A percentile compares a stretch with the other conserved stretches of the same genome.
Evolutionary conservation across 2,329 filamentous ascomycete genomes (phyloP).

Genomic region (Ceratocystis cubensis): DNA sequence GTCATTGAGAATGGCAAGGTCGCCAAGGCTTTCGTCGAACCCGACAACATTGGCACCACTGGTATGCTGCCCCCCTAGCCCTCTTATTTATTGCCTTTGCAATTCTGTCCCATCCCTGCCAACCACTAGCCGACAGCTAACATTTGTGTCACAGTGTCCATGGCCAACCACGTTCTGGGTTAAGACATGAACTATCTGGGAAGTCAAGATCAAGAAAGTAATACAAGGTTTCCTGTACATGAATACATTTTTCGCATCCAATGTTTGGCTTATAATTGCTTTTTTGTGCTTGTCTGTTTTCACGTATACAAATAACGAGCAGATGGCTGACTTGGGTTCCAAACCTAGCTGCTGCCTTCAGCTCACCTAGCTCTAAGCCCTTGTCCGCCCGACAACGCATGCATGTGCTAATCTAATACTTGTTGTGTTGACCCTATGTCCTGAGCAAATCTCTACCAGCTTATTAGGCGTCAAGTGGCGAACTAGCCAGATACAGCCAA

Average conservation of each 20-base stretch:
- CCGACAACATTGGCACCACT: slow-evolving; percentile 72
- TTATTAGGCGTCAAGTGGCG: too few species aligned
- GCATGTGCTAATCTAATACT: background rate
- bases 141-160: slow-evolving; percentile 31
- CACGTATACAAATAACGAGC: too few species aligned
- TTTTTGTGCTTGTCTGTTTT: too few species aligned
- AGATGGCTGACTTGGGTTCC: background rate
- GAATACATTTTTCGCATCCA: background rate
- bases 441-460: too few species aligned
- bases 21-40: slow-evolving; percentile 67
- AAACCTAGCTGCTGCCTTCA: background rate
- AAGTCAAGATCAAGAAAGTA: background rate
- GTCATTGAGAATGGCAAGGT: slow-evolving; percentile 77
- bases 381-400: background rate
- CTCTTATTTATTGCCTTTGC: background rate
- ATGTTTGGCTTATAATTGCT: background rate
- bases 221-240: background rate
- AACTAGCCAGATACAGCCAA: too few species aligned
- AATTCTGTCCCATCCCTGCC: background rate
- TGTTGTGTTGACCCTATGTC: too few species aligned
- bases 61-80: slow-evolving; percentile 38
- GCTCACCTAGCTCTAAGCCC: background rate
- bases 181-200: slow-evolving; percentile 20
- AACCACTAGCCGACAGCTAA: background rate
- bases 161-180: slow-evolving; percentile 40